A percentile compares a stretch with the other conserved stretches of the same genome.
These are phyloP conservation scores for Ophiosphaerella herpotricha DNA, from an alignment of 2,329 filamentous ascomycete species.

Conservation along the genomic window DNA sequence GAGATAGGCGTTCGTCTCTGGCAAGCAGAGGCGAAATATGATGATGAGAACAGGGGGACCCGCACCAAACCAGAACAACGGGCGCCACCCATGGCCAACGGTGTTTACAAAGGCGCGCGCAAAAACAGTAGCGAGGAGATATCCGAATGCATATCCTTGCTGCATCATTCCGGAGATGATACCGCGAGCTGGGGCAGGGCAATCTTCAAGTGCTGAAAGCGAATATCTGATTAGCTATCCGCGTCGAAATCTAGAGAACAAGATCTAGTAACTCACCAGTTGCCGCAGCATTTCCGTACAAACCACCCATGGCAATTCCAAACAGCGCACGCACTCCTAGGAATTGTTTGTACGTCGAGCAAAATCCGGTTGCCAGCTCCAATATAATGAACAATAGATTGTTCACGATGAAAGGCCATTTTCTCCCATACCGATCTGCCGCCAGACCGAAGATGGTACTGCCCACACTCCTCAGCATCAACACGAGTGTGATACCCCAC, in stretches of 20 bases:
- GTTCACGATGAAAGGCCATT: conserved; percentile 64
- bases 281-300: conserved; percentile 66
- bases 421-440: conserved; percentile 60
- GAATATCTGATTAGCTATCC: not conserved
- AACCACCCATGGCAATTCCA: conserved; percentile 67
- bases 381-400: conserved; percentile 65
- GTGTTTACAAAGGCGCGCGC: conserved; percentile 70
- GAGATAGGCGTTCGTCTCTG: conserved; percentile 76
- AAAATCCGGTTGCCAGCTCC: conserved; percentile 65
- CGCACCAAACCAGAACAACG: conserved; percentile 88
- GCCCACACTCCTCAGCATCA: conserved; percentile 66
- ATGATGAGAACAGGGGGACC: conserved; percentile 82
- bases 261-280: conserved; percentile 45
- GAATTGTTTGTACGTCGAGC: conserved; percentile 62
- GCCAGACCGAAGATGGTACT: conserved; percentile 61
- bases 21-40: conserved; percentile 73
- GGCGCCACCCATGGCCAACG: conserved; percentile 79
- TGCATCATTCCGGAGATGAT: conserved; percentile 66
- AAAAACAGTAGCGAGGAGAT: conserved; percentile 64
- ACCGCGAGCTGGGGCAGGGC: conserved; percentile 62
- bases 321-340: conserved; percentile 64
- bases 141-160: conserved; percentile 68
- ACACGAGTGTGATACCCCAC: conserved; percentile 55
- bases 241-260: too few species aligned
- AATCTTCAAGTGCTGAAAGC: conserved; percentile 61